These are phyloP conservation scores for Ogataea paradorogensis DNA, from an alignment of 805 yeast species.

Conservation along the genomic window DNA sequence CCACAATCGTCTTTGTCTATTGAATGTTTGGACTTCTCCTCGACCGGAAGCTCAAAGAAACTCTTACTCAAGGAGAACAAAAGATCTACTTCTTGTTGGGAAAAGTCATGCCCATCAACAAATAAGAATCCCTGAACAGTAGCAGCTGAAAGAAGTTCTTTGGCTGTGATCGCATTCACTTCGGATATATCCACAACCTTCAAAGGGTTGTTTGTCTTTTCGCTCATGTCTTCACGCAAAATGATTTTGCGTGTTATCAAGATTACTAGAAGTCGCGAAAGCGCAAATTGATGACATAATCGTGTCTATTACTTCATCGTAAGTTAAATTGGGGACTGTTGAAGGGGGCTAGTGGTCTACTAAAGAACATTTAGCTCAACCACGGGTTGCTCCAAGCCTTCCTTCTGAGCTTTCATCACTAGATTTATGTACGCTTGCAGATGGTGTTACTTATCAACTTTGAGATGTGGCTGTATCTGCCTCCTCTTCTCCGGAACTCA, in stretches of 20 bases:
- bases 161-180: slow-evolving; percentile 34
- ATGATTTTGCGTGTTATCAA: neutral
- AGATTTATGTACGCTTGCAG: too few species aligned
- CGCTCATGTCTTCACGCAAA: neutral
- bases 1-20: slow-evolving; percentile 43
- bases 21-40: slow-evolving; percentile 33
- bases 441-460: too few species aligned
- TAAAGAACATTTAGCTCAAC: too few species aligned
- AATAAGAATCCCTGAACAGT: slow-evolving; percentile 49
- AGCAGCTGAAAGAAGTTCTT: slow-evolving; percentile 43
- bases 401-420: too few species aligned
- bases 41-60: slow-evolving; percentile 38
- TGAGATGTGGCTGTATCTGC: too few species aligned
- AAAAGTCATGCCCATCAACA: slow-evolving; percentile 51
- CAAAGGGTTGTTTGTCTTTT: slow-evolving; percentile 35
- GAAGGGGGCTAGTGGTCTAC: too few species aligned
- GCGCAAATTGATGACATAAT: too few species aligned
- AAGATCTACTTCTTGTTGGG: slow-evolving; percentile 39
- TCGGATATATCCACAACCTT: slow-evolving; percentile 43
- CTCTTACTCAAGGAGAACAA: slow-evolving; percentile 32
- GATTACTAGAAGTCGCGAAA: neutral
- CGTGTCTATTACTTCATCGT: too few species aligned
- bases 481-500: too few species aligned
- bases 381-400: too few species aligned
- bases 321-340: too few species aligned